Evolutionary conservation across 1,284 basidiomycete genomes (phyloP), one percentile per base, ranked within the genome.

Genomic region (Hemileia vastatrix): DNA sequence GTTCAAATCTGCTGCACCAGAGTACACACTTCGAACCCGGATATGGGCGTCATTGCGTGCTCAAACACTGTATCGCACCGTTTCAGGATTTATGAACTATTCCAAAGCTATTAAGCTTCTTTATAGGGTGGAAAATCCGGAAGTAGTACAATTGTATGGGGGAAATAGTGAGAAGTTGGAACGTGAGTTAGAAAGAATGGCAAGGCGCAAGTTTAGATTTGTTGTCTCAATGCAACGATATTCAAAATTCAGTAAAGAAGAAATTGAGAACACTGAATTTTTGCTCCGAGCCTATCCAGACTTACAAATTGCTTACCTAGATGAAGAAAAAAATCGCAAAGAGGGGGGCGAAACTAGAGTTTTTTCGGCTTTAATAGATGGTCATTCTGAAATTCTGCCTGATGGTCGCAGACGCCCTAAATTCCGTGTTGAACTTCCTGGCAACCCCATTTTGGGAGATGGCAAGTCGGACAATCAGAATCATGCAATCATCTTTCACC

Each of bases 1-100:
- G 68, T 98, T 98, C 86, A 97, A 97, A 82, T 94, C 88, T 63
- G 91, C 93, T 19, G 91, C 93, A 3, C 94, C 94, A 21, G 94
- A 98, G 78, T 98, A 95, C 78, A 98, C 94, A 0, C 83, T 98
- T 31, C 91, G 94, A 68, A 98, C 95, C 13, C 88, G 94, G 78
- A 98, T 98, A 72, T 98, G 94, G 94, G 93, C 94, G 8, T 97
- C 93, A 27, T 82, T 98, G 13, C 90, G 94, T 65, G 94, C 94
- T 19, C 95, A 98, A 80, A 98, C 95, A 2, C 84, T 98, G 33
- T 98, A 98, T 78, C 86, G 95, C 70, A 98, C 94, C 19, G 93
- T 98, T 15, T 96, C 95, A 51, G 95, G 94, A 57, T 97, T 98
- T 86, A 98, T 98, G 95, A 98, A 98, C 81, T 98, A 98, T 78